Evolutionary conservation across 2,329 filamentous ascomycete genomes (phyloP), one percentile per base, ranked within the genome.

Genomic region (Hymenoscyphus repandus): DNA sequence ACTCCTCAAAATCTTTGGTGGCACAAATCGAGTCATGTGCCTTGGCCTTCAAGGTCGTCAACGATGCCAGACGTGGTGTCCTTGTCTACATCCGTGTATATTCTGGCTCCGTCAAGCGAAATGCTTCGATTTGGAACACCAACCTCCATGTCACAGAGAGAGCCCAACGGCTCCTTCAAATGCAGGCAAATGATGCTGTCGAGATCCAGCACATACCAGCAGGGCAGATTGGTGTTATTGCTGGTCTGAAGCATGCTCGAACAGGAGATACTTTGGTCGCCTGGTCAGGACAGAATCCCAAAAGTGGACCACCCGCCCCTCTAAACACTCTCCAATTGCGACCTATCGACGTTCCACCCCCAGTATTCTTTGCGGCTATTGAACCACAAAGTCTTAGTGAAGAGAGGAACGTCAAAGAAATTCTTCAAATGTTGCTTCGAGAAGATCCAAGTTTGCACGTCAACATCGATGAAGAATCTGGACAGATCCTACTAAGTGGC

Each of bases 291-390:
- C 73, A 76, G 39, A 82, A 77, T 51, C 70, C 74, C 10, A 79
- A 81, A 64, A 78, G 78, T 6, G 78, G 80, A 0, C 83, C 89
- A 1, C 82, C 86, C 15, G 78, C 83, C 13, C 78, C 82, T 1
- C 72, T 96, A 44, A 82, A 85, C 45, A 83, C 78, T 13, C 72
- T 97, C 13, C 90, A 96, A 64, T 80, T 99, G 33, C 82, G 90
- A 13, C 90, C 93, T 0, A 93, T 95, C 27, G 80, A 88, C 52
- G 88, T 96, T 0, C 92, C 93, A 0, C 90, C 93, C 0, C 90
- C 93, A 0, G 93, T 99, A 0, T 96, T 96, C 64, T 99, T 97
- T 68, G 85, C 95, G n/a, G 89, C 91, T 53, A 84, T 97, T 27
- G 92, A 97, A 57, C 89, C 83, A 15, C 72, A 90, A 59, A 85